Base-by-base conservation (phyloP, 495 filamentous ascomycete genomes). In the Hyaloscypha hepaticicola region DNA sequence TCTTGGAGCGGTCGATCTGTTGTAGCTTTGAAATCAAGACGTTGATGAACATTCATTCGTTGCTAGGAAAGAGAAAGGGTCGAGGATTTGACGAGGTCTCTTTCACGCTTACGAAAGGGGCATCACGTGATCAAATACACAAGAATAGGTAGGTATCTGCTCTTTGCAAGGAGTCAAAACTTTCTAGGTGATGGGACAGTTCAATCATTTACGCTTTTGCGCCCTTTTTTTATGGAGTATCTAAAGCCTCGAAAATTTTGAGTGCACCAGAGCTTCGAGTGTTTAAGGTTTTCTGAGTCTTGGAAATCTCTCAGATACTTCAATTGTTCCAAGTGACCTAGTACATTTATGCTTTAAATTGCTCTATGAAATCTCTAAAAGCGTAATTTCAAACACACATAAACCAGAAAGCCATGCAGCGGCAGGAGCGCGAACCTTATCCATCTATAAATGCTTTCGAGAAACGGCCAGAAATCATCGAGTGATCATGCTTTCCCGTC, bases 401-500 rank as follows among this genome's bases (percentile, higher is more conserved):
- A 45, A 45, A 19, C 38, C 14, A 45, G 6, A 14, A 16, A 45
- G 38, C 38, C 38, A 45, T 16, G 19, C 4, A 45, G 16, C 12
- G 38, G 6, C 38, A 45, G 1, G 19, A 45, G 19, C 3, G 38
- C 16, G 38, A 45, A 45, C 11, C 38, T 0, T 33, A 1, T 33
- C 38, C 38, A 45, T 45, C 3, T 14, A 8, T 45, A 9, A 45
- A 45, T 3, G 16, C 38, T 45, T 45, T 41, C 19, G 4, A 1
- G 38, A 45, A 16, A n/a, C n/a, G 14, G 38, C 38, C 6, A 9
- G 3, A 45, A 45, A 45, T 45, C 38, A 63, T 27, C 31, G 27
- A 27, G 38, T 45, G 28, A 78, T 75, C 75, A 80, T 76, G 58
- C 74, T 72, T 33, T 93, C 88, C 48, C 90, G 77, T 29, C 79